Evolutionary conservation across 2,329 filamentous ascomycete species (phyloP).

Genomic region (Phyllosticta paracitricarpa): DNA sequence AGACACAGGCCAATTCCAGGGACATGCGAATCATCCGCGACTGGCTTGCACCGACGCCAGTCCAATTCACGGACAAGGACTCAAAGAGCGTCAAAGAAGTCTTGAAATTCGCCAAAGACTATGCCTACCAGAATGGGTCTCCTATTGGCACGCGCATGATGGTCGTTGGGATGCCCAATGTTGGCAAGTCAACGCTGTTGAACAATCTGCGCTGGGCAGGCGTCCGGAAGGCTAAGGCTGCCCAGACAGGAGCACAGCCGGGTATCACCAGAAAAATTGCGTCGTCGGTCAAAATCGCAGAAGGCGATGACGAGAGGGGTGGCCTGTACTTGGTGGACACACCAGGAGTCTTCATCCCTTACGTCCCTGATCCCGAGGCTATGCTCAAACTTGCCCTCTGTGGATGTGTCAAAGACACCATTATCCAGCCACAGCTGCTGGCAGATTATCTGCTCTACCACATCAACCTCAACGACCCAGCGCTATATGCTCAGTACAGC

Average conservation of each 20-base stretch:
- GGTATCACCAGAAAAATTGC: constrained; percentile 82
- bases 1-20: neutral
- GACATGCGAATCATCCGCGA: constrained; percentile 35
- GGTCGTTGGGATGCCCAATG: constrained; percentile 95
- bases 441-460: constrained; percentile 86
- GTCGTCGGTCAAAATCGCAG: constrained; percentile 71
- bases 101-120: constrained; percentile 41
- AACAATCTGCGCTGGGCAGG: constrained; percentile 70
- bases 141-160: constrained; percentile 78
- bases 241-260: constrained; percentile 74
- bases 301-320: constrained; percentile 29
- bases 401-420: constrained; percentile 80
- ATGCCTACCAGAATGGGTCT: constrained; percentile 38
- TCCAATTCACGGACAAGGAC: constrained; percentile 43
- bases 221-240: constrained; percentile 58
- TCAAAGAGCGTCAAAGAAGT: constrained; percentile 30
- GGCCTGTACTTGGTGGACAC: constrained; percentile 78
- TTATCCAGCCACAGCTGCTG: constrained; percentile 66
- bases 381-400: constrained; percentile 96
- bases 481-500: constrained; percentile 53
- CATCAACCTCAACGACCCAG: constrained; percentile 59
- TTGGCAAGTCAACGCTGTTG: constrained; percentile 90
- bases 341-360: constrained; percentile 90
- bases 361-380: constrained; percentile 69
- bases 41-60: constrained; percentile 44